phyloP scores from a whole-genome alignment of 1,284 basidiomycete genomes.

The Ganoderma resinaceum region DNA sequence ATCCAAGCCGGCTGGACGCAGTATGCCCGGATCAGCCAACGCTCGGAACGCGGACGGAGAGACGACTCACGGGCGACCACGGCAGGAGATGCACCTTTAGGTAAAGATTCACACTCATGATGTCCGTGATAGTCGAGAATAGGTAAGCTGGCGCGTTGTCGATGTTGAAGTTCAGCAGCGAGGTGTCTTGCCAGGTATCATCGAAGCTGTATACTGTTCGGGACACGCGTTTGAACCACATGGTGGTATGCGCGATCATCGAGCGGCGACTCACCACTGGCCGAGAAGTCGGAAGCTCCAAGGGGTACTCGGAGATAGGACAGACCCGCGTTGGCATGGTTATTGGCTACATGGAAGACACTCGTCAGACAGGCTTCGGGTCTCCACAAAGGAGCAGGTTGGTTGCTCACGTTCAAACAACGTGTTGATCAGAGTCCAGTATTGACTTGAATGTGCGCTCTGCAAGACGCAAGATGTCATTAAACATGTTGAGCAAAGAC shows the following conservation, averaged over 20 bases:
- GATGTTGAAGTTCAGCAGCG: slow-evolving; percentile 50
- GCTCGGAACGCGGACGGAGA: neutral
- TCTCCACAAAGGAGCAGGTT: neutral
- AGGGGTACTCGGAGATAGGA: slow-evolving; percentile 60
- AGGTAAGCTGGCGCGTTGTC: slow-evolving; percentile 53
- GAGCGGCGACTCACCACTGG: slow-evolving; percentile 26
- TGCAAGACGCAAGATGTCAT: slow-evolving; percentile 30
- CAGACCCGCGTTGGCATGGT: slow-evolving; percentile 53
- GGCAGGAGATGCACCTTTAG: slow-evolving; percentile 54
- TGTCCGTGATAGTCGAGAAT: slow-evolving; percentile 54
- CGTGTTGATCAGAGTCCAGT: slow-evolving; percentile 52
- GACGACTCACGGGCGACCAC: slow-evolving; percentile 56
- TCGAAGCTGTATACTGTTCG: slow-evolving; percentile 55
- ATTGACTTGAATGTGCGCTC: slow-evolving; percentile 49
- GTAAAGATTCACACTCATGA: slow-evolving; percentile 49
- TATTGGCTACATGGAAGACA: slow-evolving; percentile 44
- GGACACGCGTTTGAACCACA: slow-evolving; percentile 7
- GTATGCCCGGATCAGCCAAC: neutral
- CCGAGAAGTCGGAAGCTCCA: slow-evolving; percentile 57
- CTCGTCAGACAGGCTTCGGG: neutral
- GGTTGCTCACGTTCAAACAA: slow-evolving; percentile 51
- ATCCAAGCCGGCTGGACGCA: slow-evolving; percentile 56
- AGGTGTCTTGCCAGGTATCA: slow-evolving; percentile 50
- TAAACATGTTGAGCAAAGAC: neutral
- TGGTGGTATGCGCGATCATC: slow-evolving; percentile 8